Evolutionary conservation across 352 stramenopile genomes (phyloP).

Genomic region (Phytophthora vignae): DNA sequence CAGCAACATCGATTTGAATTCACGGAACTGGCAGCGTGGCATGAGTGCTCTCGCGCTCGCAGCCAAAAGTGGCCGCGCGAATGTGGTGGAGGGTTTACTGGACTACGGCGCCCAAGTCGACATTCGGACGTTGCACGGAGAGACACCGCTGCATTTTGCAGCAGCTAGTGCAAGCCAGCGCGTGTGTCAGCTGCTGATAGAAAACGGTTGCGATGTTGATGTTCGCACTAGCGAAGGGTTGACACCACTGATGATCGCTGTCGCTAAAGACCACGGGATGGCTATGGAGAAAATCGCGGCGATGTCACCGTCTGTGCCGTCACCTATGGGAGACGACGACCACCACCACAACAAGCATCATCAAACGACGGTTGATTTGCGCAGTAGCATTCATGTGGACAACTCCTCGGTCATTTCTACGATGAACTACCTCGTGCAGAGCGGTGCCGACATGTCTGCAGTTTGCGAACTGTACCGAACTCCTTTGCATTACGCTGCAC

Average conservation of each 20-base stretch:
- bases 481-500: conserved; percentile 78
- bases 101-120: conserved; percentile 83
- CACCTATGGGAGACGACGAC: conserved; percentile 13
- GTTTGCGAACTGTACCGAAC: conserved; percentile 78
- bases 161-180: conserved; percentile 65
- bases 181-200: conserved; percentile 77
- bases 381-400: conserved; percentile 58
- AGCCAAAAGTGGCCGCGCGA: conserved; percentile 64
- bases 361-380: conserved; percentile 43
- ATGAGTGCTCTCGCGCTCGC: conserved; percentile 81
- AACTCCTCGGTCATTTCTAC: conserved; percentile 67
- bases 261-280: conserved; percentile 54
- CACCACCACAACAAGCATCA: conserved; percentile 23
- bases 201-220: conserved; percentile 74
- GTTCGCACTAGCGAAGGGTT: conserved; percentile 71
- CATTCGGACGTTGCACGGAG: conserved; percentile 66
- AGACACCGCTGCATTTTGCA: conserved; percentile 85
- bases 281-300: conserved; percentile 44
- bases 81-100: conserved; percentile 84
- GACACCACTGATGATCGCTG: conserved; percentile 85
- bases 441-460: conserved; percentile 61
- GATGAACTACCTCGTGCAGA: conserved; percentile 78
- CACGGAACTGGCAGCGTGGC: conserved; percentile 83
- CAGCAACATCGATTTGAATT: conserved; percentile 75
- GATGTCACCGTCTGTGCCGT: conserved; percentile 32